Evolutionary conservation across 1,284 basidiomycete genomes (phyloP).

Genomic region (Papiliotrema fonsecae): DNA sequence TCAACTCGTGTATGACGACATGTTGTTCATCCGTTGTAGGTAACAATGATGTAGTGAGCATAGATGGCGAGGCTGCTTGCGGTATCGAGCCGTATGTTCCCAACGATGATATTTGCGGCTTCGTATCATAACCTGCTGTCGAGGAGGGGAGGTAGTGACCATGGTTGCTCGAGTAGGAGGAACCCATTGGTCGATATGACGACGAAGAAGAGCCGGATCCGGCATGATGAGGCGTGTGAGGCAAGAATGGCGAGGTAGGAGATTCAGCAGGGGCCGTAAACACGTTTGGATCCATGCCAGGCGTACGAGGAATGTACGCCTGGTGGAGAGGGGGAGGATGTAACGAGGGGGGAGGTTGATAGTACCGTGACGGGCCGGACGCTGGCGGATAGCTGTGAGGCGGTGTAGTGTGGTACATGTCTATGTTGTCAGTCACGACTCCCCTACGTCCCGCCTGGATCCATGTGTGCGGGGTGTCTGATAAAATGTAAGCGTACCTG

Average conservation of each 20-base stretch:
- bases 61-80: background rate
- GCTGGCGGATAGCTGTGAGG: background rate
- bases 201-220: background rate
- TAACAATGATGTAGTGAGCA: background rate
- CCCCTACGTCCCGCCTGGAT: too few species aligned
- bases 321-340: background rate
- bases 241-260: background rate
- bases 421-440: background rate
- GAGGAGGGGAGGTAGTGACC: too few species aligned
- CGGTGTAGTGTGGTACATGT: background rate
- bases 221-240: background rate
- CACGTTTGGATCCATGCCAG: conserved; percentile 1
- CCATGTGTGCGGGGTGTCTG: background rate
- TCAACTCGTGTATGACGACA: conserved; percentile 23
- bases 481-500: too few species aligned
- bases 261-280: background rate
- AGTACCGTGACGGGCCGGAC: background rate
- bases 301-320: background rate
- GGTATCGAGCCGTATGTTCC: background rate
- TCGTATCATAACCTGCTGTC: too few species aligned
- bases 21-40: background rate
- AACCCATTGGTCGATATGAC: background rate
- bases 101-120: too few species aligned
- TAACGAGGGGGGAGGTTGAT: background rate
- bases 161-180: too few species aligned